Evolutionary conservation across 768 basidiomycete genomes (phyloP), one percentile per base, ranked within the genome.

Genomic region (Erythrobasidium yunnanense): DNA sequence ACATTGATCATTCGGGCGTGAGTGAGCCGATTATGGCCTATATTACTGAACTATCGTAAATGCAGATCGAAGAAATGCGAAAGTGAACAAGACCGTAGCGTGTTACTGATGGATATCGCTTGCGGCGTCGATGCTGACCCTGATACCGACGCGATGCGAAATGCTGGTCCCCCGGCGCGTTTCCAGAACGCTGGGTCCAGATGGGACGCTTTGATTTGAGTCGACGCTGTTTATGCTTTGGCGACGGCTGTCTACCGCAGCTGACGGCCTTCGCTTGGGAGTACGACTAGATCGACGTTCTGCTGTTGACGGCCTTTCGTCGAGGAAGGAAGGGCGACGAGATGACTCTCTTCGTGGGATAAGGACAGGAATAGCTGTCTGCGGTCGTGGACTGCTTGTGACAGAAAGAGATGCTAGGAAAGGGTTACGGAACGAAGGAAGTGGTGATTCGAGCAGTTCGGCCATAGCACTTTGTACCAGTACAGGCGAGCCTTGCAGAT

Each of bases 171-270:
- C 25, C 20, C 60, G 4, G 22, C 49, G 22, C 4, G 52, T 25
- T 33, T 63, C 60, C 11, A 51, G 20, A 13, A 29, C n/a, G n/a
- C 47, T 63, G 32, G 60, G 60, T 18, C 27, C n/a, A 34, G 30
- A 47, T 4, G 60, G 60, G 38, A 63, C 49, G 22, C 29, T 51
- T n/a, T 18, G 35, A 17, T 8, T 29, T 5, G 60, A 63, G 30
- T 2, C 46, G 15, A 29, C 47, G 33, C 60, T 63, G 32, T 29
- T 49, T 33, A 27, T 30, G 60, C 60, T 63, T 17, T 29, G 25
- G 32, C 60, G 29, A 30, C 60, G 42, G 2, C 11, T 25, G 49
- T 8, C 11, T n/a, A 42, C 11, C 38, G 11, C 38, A n/a, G 11
- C 38, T n/a, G 38, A 42, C 38, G 38, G 38, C 38, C 11, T 42